A percentile compares a stretch with the other conserved stretches of the same genome.
Conservation (phyloP, 1,284 basidiomycete genomes). For the Melampsora abietis-canadensis region DNA sequence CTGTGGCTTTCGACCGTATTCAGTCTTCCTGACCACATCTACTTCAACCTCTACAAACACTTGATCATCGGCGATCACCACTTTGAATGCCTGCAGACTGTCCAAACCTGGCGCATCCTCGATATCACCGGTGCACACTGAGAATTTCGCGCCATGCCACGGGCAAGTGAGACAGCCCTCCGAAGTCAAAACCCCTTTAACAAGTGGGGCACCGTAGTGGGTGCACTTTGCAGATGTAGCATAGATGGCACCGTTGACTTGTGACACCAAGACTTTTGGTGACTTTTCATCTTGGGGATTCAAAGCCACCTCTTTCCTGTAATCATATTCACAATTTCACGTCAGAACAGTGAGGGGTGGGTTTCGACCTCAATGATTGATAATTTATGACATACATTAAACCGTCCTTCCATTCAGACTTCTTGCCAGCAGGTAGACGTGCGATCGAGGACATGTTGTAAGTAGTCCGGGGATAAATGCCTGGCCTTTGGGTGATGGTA, state of each 20-base stretch:
- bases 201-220: constrained; percentile 53
- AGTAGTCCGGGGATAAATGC: background rate
- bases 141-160: constrained; percentile 53
- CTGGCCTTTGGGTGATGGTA: background rate
- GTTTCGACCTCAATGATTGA: too few species aligned
- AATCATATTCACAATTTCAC: background rate
- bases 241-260: constrained; percentile 51
- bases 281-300: constrained; percentile 25
- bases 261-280: constrained; percentile 48
- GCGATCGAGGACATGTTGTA: constrained; percentile 10
- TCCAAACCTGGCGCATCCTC: constrained; percentile 87
- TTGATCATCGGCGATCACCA: constrained; percentile 65
- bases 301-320: constrained; percentile 32
- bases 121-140: constrained; percentile 53
- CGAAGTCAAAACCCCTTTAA: constrained; percentile 49
- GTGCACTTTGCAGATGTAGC: constrained; percentile 53
- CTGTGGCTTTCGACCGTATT: constrained; percentile 26
- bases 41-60: constrained; percentile 73
- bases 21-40: constrained; percentile 58
- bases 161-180: constrained; percentile 52
- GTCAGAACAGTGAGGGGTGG: background rate
- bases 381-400: constrained; percentile 16
- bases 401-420: constrained; percentile 34
- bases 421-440: constrained; percentile 23
- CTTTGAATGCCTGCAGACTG: constrained; percentile 77